A percentile compares a stretch with the other conserved stretches of the same genome.
These are phyloP conservation scores for Nigrospora sphaerica DNA, from an alignment of 2,329 filamentous ascomycete species.

Conservation along the genomic window DNA sequence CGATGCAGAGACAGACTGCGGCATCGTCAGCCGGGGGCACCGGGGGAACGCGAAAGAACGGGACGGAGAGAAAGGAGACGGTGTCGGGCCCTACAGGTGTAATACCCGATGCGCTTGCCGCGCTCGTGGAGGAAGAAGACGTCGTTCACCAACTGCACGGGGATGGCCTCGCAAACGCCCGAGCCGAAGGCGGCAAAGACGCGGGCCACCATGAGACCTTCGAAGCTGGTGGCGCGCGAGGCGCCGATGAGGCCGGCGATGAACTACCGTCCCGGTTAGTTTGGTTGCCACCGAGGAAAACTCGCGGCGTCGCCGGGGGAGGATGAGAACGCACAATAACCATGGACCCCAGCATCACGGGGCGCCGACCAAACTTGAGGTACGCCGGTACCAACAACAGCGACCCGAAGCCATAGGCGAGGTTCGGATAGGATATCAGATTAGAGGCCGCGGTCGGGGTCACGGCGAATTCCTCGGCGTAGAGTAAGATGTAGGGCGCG, in stretches of 20 bases:
- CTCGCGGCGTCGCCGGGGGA: too few species aligned
- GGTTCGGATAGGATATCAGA: constrained; percentile 52
- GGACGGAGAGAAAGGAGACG: background rate
- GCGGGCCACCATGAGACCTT: constrained; percentile 29
- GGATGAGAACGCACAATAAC: constrained; percentile 23
- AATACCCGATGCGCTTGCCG: constrained; percentile 50
- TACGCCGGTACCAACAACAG: constrained; percentile 51
- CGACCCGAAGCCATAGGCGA: constrained; percentile 51
- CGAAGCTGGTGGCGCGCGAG: constrained; percentile 26
- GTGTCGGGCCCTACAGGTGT: constrained; percentile 34
- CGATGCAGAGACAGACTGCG: constrained; percentile 45
- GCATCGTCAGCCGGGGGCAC: background rate
- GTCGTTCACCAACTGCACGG: constrained; percentile 37
- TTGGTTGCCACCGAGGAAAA: too few species aligned
- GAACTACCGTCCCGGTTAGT: constrained; percentile 18
- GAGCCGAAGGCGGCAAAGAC: constrained; percentile 32
- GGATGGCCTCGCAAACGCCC: constrained; percentile 36
- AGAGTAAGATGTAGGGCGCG: constrained; percentile 51
- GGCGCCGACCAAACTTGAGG: constrained; percentile 36
- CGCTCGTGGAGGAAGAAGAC: constrained; percentile 39
- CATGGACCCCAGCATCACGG: constrained; percentile 33
- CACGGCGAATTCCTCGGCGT: constrained; percentile 42
- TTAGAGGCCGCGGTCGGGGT: constrained; percentile 43
- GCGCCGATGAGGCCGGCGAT: constrained; percentile 30
- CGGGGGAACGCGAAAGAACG: too few species aligned